These are phyloP conservation scores for Shiraia sp. DNA, from an alignment of 2,329 filamentous ascomycete genomes.

Conservation along the genomic window DNA sequence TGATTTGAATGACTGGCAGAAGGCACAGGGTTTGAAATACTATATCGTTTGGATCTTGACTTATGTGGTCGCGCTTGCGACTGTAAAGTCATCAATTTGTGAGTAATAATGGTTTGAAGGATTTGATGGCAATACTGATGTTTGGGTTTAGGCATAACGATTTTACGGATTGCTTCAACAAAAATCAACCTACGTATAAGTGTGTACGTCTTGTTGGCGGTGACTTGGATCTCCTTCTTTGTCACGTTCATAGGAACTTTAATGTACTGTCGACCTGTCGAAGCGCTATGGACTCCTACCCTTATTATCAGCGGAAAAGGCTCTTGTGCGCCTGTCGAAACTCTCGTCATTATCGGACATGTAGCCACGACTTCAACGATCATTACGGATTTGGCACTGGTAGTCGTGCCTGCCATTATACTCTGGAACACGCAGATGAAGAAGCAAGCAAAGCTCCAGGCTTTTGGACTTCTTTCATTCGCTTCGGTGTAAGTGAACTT, in stretches of 20 bases:
- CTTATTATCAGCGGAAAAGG: constrained; percentile 15
- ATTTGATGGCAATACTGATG: too few relatives aligned
- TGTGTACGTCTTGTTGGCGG: constrained; percentile 16
- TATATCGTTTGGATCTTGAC: constrained; percentile 32
- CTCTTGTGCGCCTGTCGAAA: constrained; percentile 19
- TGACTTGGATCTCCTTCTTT: constrained; percentile 26
- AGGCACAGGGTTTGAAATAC: constrained; percentile 21
- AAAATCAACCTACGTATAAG: constrained; percentile 17
- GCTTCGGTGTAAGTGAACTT: constrained; percentile 18
- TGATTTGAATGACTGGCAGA: constrained; percentile 26
- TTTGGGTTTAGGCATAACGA: constrained; percentile 14
- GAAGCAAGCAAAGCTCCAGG: constrained; percentile 22
- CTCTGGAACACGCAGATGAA: constrained; percentile 31
- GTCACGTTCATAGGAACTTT: constrained; percentile 26
- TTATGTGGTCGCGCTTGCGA: constrained; percentile 26
- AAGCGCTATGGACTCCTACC: constrained; percentile 16
- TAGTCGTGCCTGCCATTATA: constrained; percentile 23
- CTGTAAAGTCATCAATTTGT: constrained; percentile 27
- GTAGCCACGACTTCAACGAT: constrained; percentile 24
- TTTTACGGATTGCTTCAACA: constrained; percentile 26
- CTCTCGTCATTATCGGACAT: constrained; percentile 25
- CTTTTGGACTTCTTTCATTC: constrained; percentile 24
- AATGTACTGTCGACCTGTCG: constrained; percentile 21
- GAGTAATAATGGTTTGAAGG: too few relatives aligned
- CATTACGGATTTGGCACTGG: constrained; percentile 23